These are phyloP conservation scores for Drechmeria coniospora DNA, from an alignment of 2,329 filamentous ascomycete species.

Conservation along the genomic window DNA sequence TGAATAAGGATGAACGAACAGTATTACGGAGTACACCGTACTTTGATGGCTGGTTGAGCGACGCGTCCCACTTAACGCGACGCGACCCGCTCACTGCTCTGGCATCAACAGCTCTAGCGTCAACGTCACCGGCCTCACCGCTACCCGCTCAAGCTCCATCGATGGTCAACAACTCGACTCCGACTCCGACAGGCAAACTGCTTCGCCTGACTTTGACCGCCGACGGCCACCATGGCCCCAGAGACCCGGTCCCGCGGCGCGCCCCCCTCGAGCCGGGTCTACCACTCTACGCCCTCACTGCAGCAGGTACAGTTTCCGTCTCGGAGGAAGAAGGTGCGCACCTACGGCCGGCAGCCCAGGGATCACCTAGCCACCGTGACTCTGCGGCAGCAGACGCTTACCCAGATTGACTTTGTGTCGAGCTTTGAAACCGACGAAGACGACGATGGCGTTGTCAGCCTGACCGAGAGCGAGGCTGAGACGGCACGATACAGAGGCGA, in stretches of 20 bases:
- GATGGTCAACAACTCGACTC: background rate
- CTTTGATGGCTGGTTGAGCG: background rate
- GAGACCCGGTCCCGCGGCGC: slow-evolving; percentile 22
- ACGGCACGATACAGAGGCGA: slow-evolving; percentile 4
- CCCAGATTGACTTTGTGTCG: slow-evolving; percentile 24
- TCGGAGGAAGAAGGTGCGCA: slow-evolving; percentile 17
- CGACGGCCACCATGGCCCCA: slow-evolving; percentile 16
- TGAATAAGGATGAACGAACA: too few relatives aligned
- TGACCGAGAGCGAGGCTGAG: slow-evolving; percentile 14
- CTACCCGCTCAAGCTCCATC: too few relatives aligned
- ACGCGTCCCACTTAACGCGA: slow-evolving; percentile 2
- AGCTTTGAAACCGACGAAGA: slow-evolving; percentile 15
- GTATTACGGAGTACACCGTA: background rate
- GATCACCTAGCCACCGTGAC: slow-evolving; percentile 4
- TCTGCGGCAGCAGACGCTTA: slow-evolving; percentile 26
- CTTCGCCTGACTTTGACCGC: background rate
- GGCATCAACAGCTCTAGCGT: background rate
- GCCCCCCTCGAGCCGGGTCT: slow-evolving; percentile 20
- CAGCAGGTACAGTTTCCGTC: slow-evolving; percentile 24
- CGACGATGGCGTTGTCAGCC: slow-evolving; percentile 9
- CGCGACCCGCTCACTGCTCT: background rate
- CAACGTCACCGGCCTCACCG: background rate
- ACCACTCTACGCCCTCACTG: slow-evolving; percentile 20
- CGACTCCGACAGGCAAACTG: background rate
- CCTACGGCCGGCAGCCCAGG: slow-evolving; percentile 16